Evolutionary conservation across 805 yeast species (phyloP), one percentile per base, ranked within the genome.

Genomic region (Nakazawaea ernobii): DNA sequence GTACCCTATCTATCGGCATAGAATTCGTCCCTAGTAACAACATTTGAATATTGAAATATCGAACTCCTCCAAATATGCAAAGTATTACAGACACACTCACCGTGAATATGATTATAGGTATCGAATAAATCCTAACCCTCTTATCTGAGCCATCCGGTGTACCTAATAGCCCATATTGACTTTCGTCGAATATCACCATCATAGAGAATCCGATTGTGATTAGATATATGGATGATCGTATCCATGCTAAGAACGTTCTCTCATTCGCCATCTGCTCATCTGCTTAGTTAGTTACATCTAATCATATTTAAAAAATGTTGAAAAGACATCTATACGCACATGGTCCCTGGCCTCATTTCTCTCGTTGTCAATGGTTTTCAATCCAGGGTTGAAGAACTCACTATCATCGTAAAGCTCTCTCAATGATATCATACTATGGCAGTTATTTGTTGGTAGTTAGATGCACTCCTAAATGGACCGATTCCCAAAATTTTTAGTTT

Each of bases 161-260:
- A 27, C 14, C 39, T n/a, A 6, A 29, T 29, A 28, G n/a, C 10
- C 15, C 10, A 11, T 15, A 27, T 8, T 20, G 24, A 26, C 11
- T 15, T 3, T 35, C 13, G 20, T 45, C 38, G 24, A 45, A 32
- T 8, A 49, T 15, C 70, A 54, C 46, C 69, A 51, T 62, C 35
- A 69, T 61, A 8, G 72, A 74, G 11, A 71, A 57, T 0, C 75
- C 74, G 27, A 71, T 57, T 2, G 74, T 63, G 24, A 68, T 60
- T 47, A 70, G 62, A 32, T 71, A 62, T 15, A 71, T 56, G 0
- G 70, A 63, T 1, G 75, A 69, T 24, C 75, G 59, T 17, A 70
- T 49, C 75, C 75, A 71, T 1, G 76, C 74, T 13, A 71, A 55
- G 46, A 68, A 70, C 4, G 76, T 71, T 39, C 76, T 55, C 48